phyloP scores from a whole-genome alignment of 1,284 basidiomycete genomes.

The Spongispora temasekensis region DNA sequence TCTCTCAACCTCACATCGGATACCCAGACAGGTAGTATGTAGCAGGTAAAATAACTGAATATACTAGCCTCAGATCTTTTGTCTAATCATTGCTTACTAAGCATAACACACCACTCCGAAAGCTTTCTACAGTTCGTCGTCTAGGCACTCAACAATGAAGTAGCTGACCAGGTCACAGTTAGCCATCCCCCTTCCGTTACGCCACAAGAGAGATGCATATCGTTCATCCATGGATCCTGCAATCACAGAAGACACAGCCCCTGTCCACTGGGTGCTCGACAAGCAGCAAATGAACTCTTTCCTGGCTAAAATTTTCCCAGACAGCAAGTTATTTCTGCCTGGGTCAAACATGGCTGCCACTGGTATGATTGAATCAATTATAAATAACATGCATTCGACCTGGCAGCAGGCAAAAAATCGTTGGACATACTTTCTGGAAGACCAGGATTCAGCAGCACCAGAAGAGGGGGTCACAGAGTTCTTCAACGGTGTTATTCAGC shows the following conservation, averaged over 20 bases:
- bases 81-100: not conserved
- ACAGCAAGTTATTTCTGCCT: not conserved
- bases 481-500: not conserved
- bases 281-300: not conserved
- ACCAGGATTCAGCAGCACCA: not conserved
- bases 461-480: not conserved
- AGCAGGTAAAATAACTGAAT: not conserved
- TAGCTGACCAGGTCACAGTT: not conserved
- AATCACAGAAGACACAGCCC: not conserved
- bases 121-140: not conserved
- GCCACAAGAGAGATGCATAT: not conserved
- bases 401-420: not conserved
- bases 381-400: not conserved
- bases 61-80: not conserved
- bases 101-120: not conserved
- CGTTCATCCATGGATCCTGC: not conserved
- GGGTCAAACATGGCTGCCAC: not conserved
- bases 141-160: not conserved
- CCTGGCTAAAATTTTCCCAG: not conserved
- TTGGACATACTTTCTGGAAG: not conserved
- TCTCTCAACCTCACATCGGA: not conserved
- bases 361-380: not conserved
- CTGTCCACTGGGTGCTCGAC: not conserved
- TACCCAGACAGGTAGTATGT: not conserved
- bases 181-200: not conserved